Conservation (phyloP, 75 land plant species). For the Pseudotsuga menziesii region DNA sequence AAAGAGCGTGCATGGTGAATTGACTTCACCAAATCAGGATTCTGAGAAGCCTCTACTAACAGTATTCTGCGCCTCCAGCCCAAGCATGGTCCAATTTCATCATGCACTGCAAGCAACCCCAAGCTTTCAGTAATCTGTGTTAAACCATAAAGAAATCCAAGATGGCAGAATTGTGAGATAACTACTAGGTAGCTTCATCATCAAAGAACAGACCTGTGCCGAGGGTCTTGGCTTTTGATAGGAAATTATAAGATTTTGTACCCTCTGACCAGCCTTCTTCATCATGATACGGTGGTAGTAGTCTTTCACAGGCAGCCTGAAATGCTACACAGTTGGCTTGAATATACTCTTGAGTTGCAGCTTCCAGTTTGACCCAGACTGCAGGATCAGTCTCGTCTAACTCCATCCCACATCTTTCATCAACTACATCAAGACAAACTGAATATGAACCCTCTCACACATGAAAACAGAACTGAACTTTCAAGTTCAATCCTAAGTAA, state of each 20-base stretch:
- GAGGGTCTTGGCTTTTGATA: slow-evolving; percentile 8
- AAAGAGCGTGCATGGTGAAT: slow-evolving; percentile 71
- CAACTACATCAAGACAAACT: slow-evolving; percentile 46
- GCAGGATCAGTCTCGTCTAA: slow-evolving; percentile 99
- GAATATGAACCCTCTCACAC: not conserved
- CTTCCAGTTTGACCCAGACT: slow-evolving; percentile 81
- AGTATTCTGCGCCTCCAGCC: slow-evolving; percentile 87
- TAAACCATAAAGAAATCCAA: not conserved
- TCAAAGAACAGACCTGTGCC: not conserved
- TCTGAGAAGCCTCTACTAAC: slow-evolving; percentile 65
- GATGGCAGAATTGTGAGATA: not conserved
- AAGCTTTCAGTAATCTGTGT: not conserved
- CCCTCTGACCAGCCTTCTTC: slow-evolving; percentile 70
- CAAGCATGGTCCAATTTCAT: slow-evolving; percentile 53
- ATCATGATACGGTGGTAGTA: slow-evolving; percentile 43
- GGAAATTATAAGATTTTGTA: slow-evolving; percentile 19
- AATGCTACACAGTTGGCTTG: slow-evolving; percentile 48
- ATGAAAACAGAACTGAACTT: not conserved
- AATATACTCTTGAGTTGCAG: slow-evolving; percentile 89
- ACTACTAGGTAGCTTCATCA: not conserved
- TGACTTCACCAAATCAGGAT: slow-evolving; percentile 59
- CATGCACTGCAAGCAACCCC: slow-evolving; percentile 16
- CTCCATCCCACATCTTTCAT: slow-evolving; percentile 98
- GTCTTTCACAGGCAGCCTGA: slow-evolving; percentile 63
- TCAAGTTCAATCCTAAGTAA: not conserved